phyloP scores from a whole-genome alignment of 495 filamentous ascomycete genomes.

The Aspergillus conjunctus region DNA sequence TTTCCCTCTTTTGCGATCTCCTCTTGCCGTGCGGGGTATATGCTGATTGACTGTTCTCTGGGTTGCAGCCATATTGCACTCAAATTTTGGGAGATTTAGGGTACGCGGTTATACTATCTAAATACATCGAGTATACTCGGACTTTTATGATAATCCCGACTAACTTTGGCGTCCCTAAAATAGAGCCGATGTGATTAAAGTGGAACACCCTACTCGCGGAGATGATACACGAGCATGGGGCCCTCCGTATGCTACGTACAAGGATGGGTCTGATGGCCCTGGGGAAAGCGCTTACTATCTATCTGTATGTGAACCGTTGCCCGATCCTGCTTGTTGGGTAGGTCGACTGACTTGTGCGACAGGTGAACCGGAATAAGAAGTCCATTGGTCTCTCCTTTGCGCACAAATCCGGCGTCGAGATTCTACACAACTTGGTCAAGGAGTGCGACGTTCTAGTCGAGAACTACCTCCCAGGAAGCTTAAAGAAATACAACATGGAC shows the following conservation, averaged over 20 bases:
- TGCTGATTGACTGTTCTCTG: conserved; percentile 23
- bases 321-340: not conserved
- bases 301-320: conserved; percentile 56
- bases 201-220: conserved; percentile 88
- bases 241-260: conserved; percentile 84
- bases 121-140: not conserved
- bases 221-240: conserved; percentile 98
- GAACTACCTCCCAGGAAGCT: conserved; percentile 88
- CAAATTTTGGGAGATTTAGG: conserved; percentile 96
- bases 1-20: not conserved
- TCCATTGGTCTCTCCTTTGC: conserved; percentile 91
- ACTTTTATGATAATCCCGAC: not conserved
- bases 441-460: conserved; percentile 93
- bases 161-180: not conserved
- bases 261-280: conserved; percentile 64
- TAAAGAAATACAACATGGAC: conserved; percentile 91
- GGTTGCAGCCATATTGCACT: conserved; percentile 87
- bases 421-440: conserved; percentile 80
- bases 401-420: conserved; percentile 75
- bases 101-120: conserved; percentile 51
- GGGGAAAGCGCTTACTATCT: conserved; percentile 97
- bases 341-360: conserved; percentile 12
- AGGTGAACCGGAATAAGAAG: conserved; percentile 97
- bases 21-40: conserved; percentile 14
- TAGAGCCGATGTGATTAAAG: conserved; percentile 95